Base-by-base conservation (phyloP, 2,329 filamentous ascomycete genomes). In the Nothophoma quercina region DNA sequence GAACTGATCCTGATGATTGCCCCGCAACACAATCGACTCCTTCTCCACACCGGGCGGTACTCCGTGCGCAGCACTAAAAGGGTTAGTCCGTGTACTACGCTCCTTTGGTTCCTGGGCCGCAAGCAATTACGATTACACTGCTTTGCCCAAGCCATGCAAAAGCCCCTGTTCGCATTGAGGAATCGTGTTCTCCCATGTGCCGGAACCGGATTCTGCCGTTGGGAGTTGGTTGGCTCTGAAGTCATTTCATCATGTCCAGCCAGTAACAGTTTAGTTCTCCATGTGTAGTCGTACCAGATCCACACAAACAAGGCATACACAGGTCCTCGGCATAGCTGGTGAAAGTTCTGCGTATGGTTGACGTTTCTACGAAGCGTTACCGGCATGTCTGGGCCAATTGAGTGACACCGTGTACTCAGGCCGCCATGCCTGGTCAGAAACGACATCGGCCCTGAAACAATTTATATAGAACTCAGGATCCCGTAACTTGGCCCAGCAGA, bases 201-300 rank as follows among this genome's bases (percentile, higher is more conserved):
- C 50, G 54, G 56, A 56, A 55, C 63, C 61, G 61, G 59, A 22
- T 56, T 59, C 19, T 58, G 46, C 58, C 55, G 58, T 48, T 54
- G 39, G 25, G 19, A 42, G 13, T 23, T 53, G 16, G 32, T 44
- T 44, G 43, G 43, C 33, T 39, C 36, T 41, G n/a, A 58, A 66
- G 67, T 70, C 67, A 63, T 70, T 63, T 63, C 69, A 70, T 71
- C 69, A 71, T 71, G 55, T 55, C 35, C 51, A 54, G 43, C 62
- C 62, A 59, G 57, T 68, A 64, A 52, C 33, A 68, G 67, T 53
- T 46, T 64, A 64, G 67, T 60, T 42, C 49, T 39, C 41, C 43
- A 53, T 42, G 52, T 51, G 52, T 58, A 56, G 47, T 56, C 30
- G 54, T 60, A 58, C 61, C 52, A 61, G 53, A 56, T 57, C 58